Evolutionary conservation across 2,329 filamentous ascomycete genomes (phyloP).

Genomic region (Cytospora paraplurivora): DNA sequence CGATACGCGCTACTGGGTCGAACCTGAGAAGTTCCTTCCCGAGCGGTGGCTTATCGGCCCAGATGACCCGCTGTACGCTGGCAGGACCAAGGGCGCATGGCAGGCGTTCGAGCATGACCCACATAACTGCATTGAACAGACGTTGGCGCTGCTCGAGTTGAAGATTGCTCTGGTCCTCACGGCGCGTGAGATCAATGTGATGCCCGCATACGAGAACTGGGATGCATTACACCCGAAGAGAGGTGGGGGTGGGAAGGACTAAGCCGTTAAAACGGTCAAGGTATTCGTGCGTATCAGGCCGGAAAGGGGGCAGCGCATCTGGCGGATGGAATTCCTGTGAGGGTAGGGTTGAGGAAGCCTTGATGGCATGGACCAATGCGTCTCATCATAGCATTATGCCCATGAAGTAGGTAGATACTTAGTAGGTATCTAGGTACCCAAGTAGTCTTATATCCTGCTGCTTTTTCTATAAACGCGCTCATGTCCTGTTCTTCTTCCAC

Average conservation of each 20-base stretch:
- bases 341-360: too few species aligned
- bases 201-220: slow-evolving; percentile 38
- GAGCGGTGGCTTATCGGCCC: neutral
- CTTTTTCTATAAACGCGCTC: too few species aligned
- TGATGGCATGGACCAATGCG: too few species aligned
- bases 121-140: slow-evolving; percentile 38
- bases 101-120: slow-evolving; percentile 36
- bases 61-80: slow-evolving; percentile 1
- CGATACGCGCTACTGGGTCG: neutral
- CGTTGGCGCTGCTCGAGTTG: slow-evolving; percentile 36
- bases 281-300: slow-evolving; percentile 32
- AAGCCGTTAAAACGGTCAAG: slow-evolving; percentile 30
- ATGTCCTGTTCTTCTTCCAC: too few species aligned
- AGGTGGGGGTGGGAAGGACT: neutral
- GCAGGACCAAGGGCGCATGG: slow-evolving; percentile 32
- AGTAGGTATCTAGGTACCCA: too few species aligned
- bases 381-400: too few species aligned
- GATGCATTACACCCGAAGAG: slow-evolving; percentile 25
- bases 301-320: slow-evolving; percentile 22
- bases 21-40: slow-evolving; percentile 1
- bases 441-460: too few species aligned
- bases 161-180: slow-evolving; percentile 33
- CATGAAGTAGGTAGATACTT: too few species aligned
- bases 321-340: slow-evolving; percentile 13
- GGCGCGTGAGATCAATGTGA: slow-evolving; percentile 32